phyloP scores from a whole-genome alignment of 192 early-diverging fungal species.

The Mortierella antarctica region DNA sequence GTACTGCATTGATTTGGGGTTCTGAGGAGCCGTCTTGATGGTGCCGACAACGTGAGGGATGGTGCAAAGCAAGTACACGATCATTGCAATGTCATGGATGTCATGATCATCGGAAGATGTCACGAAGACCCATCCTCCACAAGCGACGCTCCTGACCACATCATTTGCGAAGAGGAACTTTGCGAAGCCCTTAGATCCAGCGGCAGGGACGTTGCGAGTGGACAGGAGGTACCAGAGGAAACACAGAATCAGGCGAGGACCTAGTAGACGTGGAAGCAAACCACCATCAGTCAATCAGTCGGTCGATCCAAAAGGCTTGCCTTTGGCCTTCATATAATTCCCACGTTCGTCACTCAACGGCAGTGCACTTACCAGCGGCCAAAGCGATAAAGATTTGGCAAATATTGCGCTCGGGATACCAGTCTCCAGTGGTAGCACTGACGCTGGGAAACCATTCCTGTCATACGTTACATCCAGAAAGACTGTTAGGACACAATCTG shows the following conservation, averaged over 20 bases:
- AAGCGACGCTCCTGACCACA: conserved; percentile 75
- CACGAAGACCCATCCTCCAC: conserved; percentile 87
- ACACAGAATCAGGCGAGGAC: conserved; percentile 63
- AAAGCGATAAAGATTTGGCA: conserved; percentile 87
- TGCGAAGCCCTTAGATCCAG: conserved; percentile 54
- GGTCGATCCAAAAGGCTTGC: too few relatives aligned
- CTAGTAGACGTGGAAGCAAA: conserved; percentile 1
- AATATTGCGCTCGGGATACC: conserved; percentile 78
- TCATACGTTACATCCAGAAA: not conserved
- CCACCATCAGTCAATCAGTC: too few relatives aligned
- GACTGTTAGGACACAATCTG: not conserved
- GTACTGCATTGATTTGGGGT: conserved; percentile 60
- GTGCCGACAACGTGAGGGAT: conserved; percentile 79
- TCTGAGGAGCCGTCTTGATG: conserved; percentile 61
- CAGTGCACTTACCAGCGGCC: conserved; percentile 59
- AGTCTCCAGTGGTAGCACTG: conserved; percentile 82
- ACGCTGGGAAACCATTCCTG: conserved; percentile 87
- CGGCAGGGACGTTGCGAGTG: conserved; percentile 45
- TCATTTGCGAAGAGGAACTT: conserved; percentile 53
- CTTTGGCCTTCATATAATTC: too few relatives aligned
- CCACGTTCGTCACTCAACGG: too few relatives aligned
- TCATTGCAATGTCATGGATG: conserved; percentile 85
- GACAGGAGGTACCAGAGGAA: conserved; percentile 54
- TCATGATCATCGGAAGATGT: conserved; percentile 85
- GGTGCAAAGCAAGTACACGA: conserved; percentile 79